Evolutionary conservation across 1,284 basidiomycete species (phyloP).

Genomic region (Trichosporon faecale): DNA sequence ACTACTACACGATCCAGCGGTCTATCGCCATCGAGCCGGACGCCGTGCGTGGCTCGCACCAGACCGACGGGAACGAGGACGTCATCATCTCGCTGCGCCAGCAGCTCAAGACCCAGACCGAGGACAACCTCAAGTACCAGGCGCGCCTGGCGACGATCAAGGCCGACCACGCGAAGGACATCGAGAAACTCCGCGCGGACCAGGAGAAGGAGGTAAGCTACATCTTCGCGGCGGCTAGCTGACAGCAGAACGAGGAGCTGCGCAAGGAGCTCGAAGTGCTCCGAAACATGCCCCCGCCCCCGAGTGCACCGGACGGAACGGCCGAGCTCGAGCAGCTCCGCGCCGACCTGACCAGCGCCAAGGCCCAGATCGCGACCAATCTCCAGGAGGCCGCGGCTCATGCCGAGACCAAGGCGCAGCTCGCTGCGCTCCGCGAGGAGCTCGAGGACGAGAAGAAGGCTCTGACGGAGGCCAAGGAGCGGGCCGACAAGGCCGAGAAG

Average conservation of each 20-base stretch:
- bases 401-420: constrained; percentile 31
- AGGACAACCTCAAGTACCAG: constrained; percentile 58
- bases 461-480: constrained; percentile 17
- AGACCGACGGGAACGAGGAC: constrained; percentile 72
- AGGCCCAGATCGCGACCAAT: constrained; percentile 26
- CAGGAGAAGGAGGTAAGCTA: constrained; percentile 54
- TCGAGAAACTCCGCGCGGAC: constrained; percentile 23
- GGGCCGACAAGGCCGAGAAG: constrained; percentile 7
- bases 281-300: constrained; percentile 28
- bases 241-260: constrained; percentile 42
- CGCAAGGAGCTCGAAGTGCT: constrained; percentile 45
- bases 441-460: constrained; percentile 27
- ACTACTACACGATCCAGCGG: constrained; percentile 66
- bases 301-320: constrained; percentile 21
- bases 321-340: constrained; percentile 34
- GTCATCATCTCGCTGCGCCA: constrained; percentile 75
- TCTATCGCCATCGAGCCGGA: constrained; percentile 57
- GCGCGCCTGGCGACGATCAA: constrained; percentile 21
- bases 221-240: background rate
- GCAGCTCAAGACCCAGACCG: constrained; percentile 71
- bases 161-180: constrained; percentile 6
- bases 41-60: constrained; percentile 45
- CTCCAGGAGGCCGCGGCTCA: constrained; percentile 28
- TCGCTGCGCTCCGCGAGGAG: constrained; percentile 35
- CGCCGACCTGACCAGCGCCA: constrained; percentile 32